Base-by-base conservation (phyloP, 208 protist species). In the Crithidia acanthocephali region DNA sequence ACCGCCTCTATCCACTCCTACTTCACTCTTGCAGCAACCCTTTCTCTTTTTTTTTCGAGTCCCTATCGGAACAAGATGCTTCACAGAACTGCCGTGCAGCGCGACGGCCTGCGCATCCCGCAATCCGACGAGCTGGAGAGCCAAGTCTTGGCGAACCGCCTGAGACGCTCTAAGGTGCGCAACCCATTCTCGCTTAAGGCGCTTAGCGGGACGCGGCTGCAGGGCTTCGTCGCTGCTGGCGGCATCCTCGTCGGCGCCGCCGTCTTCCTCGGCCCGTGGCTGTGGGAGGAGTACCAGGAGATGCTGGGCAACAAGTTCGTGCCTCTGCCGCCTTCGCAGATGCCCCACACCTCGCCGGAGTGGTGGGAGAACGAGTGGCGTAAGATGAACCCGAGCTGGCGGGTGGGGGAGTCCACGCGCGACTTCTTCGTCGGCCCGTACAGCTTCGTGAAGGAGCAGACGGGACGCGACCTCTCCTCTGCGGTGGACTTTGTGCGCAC, bases 311-410 rank as follows among this genome's bases (percentile, higher is more conserved):
- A 85, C 66, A 87, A 87, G 61, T 92, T 87, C 67, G 80, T 88
- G 50, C 80, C 84, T 13, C 44, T 93, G 45, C 73, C 83, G 44
- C 72, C 88, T 4, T 79, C 81, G 25, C 57, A 80, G 40, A 91
- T 95, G 88, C 90, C 84, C 18, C 82, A 58, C 44, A 89, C 80
- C 40, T 95, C 92, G 10, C 78, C 86, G 25, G 67, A 68, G 62
- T 97, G 92, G 92, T 97, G 92, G 90, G 92, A 95, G 80, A 95
- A 95, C 47, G 88, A 95, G 80, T 97, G 92, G 90, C 85, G 87
- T 15, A 94, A 92, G 57, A 87, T 84, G 72, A 93, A 91, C 60
- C 74, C 88, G 16, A 56, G 81, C 13, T 97, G 92, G 92, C 86
- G 90, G 16, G 78, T 79, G 0, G 90, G 90, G 2, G 90, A 97